Evolutionary conservation across 2,329 filamentous ascomycete species (phyloP).

Genomic region (Colletotrichum endophyticum): DNA sequence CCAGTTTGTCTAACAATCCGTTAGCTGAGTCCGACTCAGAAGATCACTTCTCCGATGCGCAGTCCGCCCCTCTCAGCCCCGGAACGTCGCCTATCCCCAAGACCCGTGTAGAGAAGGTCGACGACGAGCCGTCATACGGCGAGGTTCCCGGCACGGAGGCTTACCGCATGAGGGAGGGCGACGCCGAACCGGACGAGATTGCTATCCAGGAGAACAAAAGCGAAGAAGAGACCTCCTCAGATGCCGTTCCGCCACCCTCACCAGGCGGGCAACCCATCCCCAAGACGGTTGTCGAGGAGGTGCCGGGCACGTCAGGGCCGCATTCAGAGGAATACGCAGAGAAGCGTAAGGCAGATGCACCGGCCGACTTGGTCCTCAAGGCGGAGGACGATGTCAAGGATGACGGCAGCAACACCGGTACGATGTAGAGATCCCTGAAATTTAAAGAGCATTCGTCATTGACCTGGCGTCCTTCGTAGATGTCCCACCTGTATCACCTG

Average conservation of each 20-base stretch:
- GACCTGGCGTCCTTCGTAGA: conserved; percentile 37
- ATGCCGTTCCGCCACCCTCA: conserved; percentile 22
- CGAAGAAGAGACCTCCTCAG: conserved; percentile 26
- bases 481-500: conserved; percentile 32
- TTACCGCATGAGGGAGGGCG: conserved; percentile 58
- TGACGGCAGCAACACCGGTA: conserved; percentile 36
- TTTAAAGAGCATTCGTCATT: conserved; percentile 23
- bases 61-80: conserved; percentile 53
- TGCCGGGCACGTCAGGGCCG: conserved; percentile 47
- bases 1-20: conserved; percentile 26
- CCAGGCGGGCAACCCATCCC: conserved; percentile 48
- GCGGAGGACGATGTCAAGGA: conserved; percentile 44
- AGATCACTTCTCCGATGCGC: conserved; percentile 73
- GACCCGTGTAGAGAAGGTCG: conserved; percentile 63
- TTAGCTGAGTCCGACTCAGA: conserved; percentile 64
- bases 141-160: conserved; percentile 67
- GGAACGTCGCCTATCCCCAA: conserved; percentile 59
- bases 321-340: conserved; percentile 49
- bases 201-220: conserved; percentile 40
- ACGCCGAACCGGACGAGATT: conserved; percentile 67
- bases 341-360: conserved; percentile 54
- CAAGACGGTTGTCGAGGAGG: conserved; percentile 59
- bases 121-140: conserved; percentile 62
- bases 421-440: conserved; percentile 25
- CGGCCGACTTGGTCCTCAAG: conserved; percentile 57